A percentile compares a stretch with the other conserved stretches of the same genome.
Evolutionary conservation across 352 stramenopile species (phyloP).

Genomic region (Phytophthora fragariaefolia): DNA sequence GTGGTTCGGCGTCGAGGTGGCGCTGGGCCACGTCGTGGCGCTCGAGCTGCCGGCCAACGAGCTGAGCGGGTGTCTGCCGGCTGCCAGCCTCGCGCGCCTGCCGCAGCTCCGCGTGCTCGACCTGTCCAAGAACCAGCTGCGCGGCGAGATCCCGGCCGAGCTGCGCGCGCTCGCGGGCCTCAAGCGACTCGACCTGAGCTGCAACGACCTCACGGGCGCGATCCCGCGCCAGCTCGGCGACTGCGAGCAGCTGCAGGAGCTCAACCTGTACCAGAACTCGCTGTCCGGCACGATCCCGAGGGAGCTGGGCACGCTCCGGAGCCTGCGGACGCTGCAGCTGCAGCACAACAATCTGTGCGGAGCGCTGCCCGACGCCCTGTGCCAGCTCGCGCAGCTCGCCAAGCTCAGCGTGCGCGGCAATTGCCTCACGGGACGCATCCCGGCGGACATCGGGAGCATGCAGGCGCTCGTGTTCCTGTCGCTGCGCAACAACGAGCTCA

Average conservation of each 20-base stretch:
- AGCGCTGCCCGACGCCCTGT: slow-evolving; percentile 56
- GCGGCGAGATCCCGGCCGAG: slow-evolving; percentile 63
- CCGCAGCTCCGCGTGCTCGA: slow-evolving; percentile 75
- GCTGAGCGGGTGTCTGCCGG: slow-evolving; percentile 45
- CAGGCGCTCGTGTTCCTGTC: slow-evolving; percentile 83
- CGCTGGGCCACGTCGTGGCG: slow-evolving; percentile 74
- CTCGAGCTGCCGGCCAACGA: slow-evolving; percentile 79
- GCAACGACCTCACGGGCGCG: slow-evolving; percentile 71
- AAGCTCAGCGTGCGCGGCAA: slow-evolving; percentile 85
- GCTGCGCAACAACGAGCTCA: slow-evolving; percentile 85
- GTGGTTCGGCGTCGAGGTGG: slow-evolving; percentile 82
- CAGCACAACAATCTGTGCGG: slow-evolving; percentile 86
- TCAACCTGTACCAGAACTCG: slow-evolving; percentile 84
- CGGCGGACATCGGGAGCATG: slow-evolving; percentile 65
- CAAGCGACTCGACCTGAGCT: slow-evolving; percentile 77
- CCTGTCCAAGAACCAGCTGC: slow-evolving; percentile 83
- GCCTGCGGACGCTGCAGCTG: slow-evolving; percentile 76
- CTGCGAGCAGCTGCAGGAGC: slow-evolving; percentile 72
- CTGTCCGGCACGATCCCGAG: slow-evolving; percentile 63
- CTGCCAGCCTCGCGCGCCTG: slow-evolving; percentile 55
- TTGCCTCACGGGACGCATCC: slow-evolving; percentile 72
- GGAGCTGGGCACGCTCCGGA: slow-evolving; percentile 60
- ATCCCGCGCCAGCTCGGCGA: slow-evolving; percentile 55
- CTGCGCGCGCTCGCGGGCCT: slow-evolving; percentile 64
- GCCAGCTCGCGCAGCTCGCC: slow-evolving; percentile 58